phyloP scores from a whole-genome alignment of 768 basidiomycete species.

The Tephrocybe rancida region DNA sequence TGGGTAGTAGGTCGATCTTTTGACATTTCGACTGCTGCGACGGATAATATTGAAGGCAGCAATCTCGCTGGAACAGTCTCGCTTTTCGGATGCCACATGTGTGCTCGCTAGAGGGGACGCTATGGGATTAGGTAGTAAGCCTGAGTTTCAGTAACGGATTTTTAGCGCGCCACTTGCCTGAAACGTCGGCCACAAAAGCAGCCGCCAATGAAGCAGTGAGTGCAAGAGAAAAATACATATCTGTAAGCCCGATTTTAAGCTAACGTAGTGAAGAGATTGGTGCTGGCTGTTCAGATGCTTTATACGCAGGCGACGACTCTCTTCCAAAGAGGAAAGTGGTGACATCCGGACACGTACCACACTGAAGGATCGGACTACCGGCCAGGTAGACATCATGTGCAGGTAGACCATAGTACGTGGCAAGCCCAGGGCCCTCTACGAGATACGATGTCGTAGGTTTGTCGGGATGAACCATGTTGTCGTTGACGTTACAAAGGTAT shows the following conservation, averaged over 20 bases:
- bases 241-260: too few species aligned
- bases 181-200: too few species aligned
- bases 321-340: too few species aligned
- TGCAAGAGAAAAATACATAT: too few species aligned
- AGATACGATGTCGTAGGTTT: not conserved
- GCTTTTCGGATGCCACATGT: not conserved
- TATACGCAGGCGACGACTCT: too few species aligned
- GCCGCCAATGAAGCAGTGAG: too few species aligned
- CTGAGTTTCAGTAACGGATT: too few species aligned
- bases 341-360: too few species aligned
- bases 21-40: conserved; percentile 5
- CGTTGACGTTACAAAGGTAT: not conserved
- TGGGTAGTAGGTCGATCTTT: conserved; percentile 14
- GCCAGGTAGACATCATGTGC: not conserved
- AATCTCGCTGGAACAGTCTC: conserved; percentile 17
- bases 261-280: too few species aligned
- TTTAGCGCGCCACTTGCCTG: too few species aligned
- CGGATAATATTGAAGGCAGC: conserved; percentile 17
- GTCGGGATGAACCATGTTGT: not conserved
- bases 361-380: not conserved
- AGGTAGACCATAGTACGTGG: not conserved
- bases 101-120: conserved; percentile 6
- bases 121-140: too few species aligned
- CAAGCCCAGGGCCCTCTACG: not conserved
- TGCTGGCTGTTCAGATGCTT: too few species aligned